Evolutionary conservation across 2,329 filamentous ascomycete genomes (phyloP).

Genomic region (Paracamarosporium sp.): DNA sequence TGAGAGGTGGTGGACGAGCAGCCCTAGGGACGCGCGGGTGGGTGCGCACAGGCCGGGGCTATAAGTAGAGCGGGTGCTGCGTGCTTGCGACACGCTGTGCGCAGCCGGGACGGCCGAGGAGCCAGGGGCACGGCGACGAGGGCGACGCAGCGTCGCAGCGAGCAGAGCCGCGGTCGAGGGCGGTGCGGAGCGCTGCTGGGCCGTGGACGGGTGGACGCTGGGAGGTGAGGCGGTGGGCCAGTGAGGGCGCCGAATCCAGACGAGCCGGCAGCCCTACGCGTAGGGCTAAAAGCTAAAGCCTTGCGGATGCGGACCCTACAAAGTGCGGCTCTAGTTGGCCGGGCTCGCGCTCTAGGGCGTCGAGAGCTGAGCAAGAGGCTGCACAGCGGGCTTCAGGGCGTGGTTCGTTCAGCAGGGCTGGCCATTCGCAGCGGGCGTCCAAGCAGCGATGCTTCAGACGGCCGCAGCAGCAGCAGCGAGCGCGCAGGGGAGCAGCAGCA

Average conservation of each 20-base stretch:
- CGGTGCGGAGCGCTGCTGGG: background rate
- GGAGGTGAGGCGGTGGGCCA: constrained; percentile 3
- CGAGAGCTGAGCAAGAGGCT: background rate
- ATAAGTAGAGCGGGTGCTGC: constrained; percentile 2
- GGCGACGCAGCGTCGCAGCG: background rate
- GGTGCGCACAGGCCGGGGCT: constrained; percentile 10
- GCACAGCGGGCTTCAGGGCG: no score
- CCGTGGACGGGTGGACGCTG: background rate
- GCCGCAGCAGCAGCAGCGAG: constrained; percentile 7
- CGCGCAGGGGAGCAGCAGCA: background rate
- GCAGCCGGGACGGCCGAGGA: constrained; percentile 7
- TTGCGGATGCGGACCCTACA: constrained; percentile 3
- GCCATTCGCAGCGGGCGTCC: constrained; percentile 28
- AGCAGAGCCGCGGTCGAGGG: background rate
- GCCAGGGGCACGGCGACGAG: background rate
- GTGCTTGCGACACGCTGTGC: background rate
- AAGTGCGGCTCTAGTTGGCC: background rate
- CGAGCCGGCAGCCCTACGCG: constrained; percentile 5
- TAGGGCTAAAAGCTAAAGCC: constrained; percentile 7
- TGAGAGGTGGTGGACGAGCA: background rate
- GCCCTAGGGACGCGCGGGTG: background rate
- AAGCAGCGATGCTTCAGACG: constrained; percentile 23
- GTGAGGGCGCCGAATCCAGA: background rate
- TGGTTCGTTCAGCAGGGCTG: no score
- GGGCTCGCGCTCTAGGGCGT: background rate